Base-by-base conservation (phyloP, 768 basidiomycete species). In the Hypsizygus marmoreus region DNA sequence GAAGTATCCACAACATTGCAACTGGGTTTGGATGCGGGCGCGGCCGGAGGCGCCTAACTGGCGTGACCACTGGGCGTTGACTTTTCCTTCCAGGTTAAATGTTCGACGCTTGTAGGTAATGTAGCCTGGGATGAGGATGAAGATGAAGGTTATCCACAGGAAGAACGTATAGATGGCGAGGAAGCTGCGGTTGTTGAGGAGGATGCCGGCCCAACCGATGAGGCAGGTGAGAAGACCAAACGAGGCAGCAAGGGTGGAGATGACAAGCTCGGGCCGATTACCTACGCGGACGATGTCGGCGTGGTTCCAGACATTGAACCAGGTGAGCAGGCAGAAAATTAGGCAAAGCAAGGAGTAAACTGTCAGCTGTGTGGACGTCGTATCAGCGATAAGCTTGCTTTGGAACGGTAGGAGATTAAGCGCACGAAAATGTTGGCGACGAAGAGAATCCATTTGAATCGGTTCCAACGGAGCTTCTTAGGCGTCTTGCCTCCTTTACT, bases 101-200 rank as follows among this genome's bases (percentile, higher is more conserved):
- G 79, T 75, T 42, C 75, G 75, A 30, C 76, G 72, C 63, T 86
- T 88, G 75, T 88, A 92, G 29, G 86, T 81, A 58, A 86, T 64
- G 67, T 92, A 92, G 0, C 89, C 88, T 0, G 89, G 89, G 0
- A 78, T 70, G 61, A 88, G 74, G 61, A 91, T 75, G 44, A 89
- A 68, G 11, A 71, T 81, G 62, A 91, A 84, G 45, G 77, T 79
- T 58, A 85, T 68, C 89, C 89, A 92, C 35, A 86, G 77, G 30
- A 86, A 63, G 64, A 89, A 87, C 54, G 86, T 75, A 69, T 89
- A 91, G 40, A 84, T 63, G 29, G 88, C 87, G 51, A 91, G 78
- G 76, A 92, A 91, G 30, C 80, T 69, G 48, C 89, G 87, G 62
- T 89, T 88, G 74, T 92, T 92, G 58, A 91, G 80, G 20, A 92